Evolutionary conservation across 441 rosid species (phyloP).

Genomic region (Sinapis alba): DNA sequence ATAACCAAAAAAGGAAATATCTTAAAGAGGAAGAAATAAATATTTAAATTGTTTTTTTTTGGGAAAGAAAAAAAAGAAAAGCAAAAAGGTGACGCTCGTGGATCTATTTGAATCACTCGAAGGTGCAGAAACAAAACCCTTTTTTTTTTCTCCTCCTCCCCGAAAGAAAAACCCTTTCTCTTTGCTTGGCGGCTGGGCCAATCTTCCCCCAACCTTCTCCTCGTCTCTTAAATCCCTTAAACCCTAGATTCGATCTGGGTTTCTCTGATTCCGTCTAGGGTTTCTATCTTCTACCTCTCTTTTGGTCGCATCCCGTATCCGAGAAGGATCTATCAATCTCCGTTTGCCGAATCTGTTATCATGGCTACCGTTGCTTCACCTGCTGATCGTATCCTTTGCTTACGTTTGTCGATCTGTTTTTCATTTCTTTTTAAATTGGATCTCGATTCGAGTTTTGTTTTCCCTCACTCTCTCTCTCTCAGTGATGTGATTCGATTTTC

Average conservation of each 20-base stretch:
- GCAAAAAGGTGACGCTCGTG: slow-evolving; percentile 37
- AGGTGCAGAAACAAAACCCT: slow-evolving; percentile 44
- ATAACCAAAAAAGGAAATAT: slow-evolving; percentile 25
- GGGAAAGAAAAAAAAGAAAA: neutral
- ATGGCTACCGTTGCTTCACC: slow-evolving; percentile 70
- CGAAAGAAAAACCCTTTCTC: slow-evolving; percentile 47
- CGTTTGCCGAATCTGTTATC: slow-evolving; percentile 1
- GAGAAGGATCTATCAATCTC: slow-evolving; percentile 40
- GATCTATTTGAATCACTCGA: slow-evolving; percentile 69
- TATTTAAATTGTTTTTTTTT: no score
- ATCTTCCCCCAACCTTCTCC: neutral
- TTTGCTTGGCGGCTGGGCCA: slow-evolving; percentile 67
- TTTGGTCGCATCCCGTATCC: slow-evolving; percentile 37
- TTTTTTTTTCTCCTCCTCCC: slow-evolving; percentile 37
- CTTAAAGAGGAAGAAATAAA: slow-evolving; percentile 24
- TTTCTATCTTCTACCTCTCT: slow-evolving; percentile 35
- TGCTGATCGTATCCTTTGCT: slow-evolving; percentile 72
- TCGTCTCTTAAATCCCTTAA: slow-evolving; percentile 24
- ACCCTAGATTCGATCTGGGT: slow-evolving; percentile 45
- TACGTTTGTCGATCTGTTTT: slow-evolving; percentile 34
- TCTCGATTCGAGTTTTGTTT: neutral
- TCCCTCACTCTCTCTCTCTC: neutral
- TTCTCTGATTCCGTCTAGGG: slow-evolving; percentile 39
- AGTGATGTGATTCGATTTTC: neutral
- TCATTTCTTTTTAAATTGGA: neutral